Evolutionary conservation across 2,329 filamentous ascomycete species (phyloP), one percentile per base, ranked within the genome.

Genomic region (Nothopassalora personata): DNA sequence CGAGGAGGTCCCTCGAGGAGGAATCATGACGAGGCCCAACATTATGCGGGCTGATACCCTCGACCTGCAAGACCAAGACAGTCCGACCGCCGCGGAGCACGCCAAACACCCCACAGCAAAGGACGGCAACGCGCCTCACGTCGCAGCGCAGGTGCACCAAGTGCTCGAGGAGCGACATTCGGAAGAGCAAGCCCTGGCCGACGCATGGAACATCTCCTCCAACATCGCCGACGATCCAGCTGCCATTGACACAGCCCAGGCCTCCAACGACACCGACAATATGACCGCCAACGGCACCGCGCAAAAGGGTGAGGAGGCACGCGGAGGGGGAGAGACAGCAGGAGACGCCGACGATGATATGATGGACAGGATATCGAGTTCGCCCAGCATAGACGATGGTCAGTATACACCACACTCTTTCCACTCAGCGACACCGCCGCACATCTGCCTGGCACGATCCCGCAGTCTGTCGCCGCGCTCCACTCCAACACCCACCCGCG

Each of bases 311-410:
- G 66, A 69, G 53, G 62, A 68, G 60, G 72, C 70, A 18, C 72
- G 68, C 56, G 73, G 72, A 45, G 69, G 67, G 52, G 70, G 70
- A 36, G 75, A 72, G 19, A 69, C 67, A 30, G 69, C 69, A 45
- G 68, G 68, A 19, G 74, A 70, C 45, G 72, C 77, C 53, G 83
- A 85, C 52, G 86, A 87, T 68, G 93, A 97, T 75, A 86, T 96
- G 86, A 91, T 96, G 89, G 94, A 97, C 79, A 94, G 94, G 76
- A 97, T 99, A 66, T 97, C 93, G 70, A 97, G 92, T 76, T 97
- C 93, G 70, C 94, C 94, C 72, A 97, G 93, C 69, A 99, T 99
- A 76, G 91, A 96, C 81, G 93, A 97, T 88, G 93, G 93, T 99
- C 86, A 83, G 91, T 94, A 80, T 78, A 76, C 75, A 77, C 70